Conservation (phyloP, 345 rosid species). For the Aquilaria sinensis region DNA sequence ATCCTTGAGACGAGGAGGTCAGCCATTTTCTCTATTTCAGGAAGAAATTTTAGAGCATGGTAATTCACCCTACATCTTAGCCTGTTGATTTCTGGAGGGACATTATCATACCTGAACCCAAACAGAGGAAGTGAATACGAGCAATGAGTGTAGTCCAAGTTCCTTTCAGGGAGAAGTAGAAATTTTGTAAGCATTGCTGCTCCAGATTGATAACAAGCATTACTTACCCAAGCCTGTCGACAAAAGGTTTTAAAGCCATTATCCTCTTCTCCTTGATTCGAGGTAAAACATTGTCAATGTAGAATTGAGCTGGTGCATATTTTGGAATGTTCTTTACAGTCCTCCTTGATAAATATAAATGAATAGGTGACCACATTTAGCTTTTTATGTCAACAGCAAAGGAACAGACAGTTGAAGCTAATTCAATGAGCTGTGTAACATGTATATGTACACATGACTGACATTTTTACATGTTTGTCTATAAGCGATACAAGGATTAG, state of each 20-base stretch:
- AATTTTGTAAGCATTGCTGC: slow-evolving; percentile 3
- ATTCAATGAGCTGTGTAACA: too few relatives aligned
- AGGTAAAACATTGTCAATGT: slow-evolving; percentile 97
- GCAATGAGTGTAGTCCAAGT: neutral
- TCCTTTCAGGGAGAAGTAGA: slow-evolving; percentile 8
- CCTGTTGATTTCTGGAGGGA: slow-evolving; percentile 94
- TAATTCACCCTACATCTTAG: slow-evolving; percentile 98
- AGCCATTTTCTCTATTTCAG: slow-evolving; percentile 88
- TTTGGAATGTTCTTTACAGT: slow-evolving; percentile 99
- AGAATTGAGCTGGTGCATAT: slow-evolving; percentile 96
- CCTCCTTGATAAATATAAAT: slow-evolving; percentile 43
- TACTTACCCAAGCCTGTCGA: slow-evolving; percentile 94
- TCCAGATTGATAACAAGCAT: slow-evolving; percentile 4
- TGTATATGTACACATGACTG: too few relatives aligned
- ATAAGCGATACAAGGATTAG: too few relatives aligned
- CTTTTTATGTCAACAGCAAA: slow-evolving; percentile 7
- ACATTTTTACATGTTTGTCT: too few relatives aligned
- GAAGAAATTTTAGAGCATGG: slow-evolving; percentile 97
- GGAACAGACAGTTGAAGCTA: too few relatives aligned
- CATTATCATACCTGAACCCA: slow-evolving; percentile 87
- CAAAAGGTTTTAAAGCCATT: slow-evolving; percentile 98
- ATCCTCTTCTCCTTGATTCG: slow-evolving; percentile 98
- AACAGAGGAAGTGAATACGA: slow-evolving; percentile 5
- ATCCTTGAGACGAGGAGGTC: slow-evolving; percentile 82
- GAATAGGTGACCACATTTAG: neutral